Evolutionary conservation across 176 grass and related monocot genomes (phyloP).

Genomic region (Musa troglodytarum): DNA sequence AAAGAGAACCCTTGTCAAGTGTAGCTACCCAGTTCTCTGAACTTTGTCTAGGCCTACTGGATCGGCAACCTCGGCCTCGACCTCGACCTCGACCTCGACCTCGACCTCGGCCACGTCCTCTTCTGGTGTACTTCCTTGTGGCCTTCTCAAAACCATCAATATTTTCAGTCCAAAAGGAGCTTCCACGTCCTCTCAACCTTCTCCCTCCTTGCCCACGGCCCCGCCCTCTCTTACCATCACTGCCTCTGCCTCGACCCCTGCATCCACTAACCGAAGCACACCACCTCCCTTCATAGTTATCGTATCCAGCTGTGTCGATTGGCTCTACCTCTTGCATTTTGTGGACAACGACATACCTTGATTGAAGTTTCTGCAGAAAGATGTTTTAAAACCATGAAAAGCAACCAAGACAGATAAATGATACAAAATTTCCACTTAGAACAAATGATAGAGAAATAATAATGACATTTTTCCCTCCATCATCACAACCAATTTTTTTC

Average conservation of each 20-base stretch:
- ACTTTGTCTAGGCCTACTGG: conserved; percentile 60
- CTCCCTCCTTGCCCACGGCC: conserved; percentile 45
- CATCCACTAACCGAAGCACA: conserved; percentile 38
- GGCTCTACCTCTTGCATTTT: conserved; percentile 41
- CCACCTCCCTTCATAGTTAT: conserved; percentile 24
- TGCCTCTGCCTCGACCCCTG: conserved; percentile 63
- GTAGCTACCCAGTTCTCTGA: conserved; percentile 33
- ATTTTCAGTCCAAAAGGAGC: conserved; percentile 38
- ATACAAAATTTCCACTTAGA: not conserved
- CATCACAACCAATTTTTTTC: too few species aligned
- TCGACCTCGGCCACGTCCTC: conserved; percentile 51
- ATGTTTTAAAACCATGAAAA: not conserved
- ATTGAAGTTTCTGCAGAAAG: conserved; percentile 55
- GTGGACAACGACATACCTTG: conserved; percentile 43
- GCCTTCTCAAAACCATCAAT: conserved; percentile 26
- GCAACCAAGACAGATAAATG: not conserved
- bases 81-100: conserved; percentile 57
- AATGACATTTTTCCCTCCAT: not conserved
- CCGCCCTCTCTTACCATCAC: conserved; percentile 33
- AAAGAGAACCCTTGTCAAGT: conserved; percentile 51
- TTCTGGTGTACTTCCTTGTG: conserved; percentile 40
- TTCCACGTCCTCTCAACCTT: conserved; percentile 41
- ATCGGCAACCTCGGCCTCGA: conserved; percentile 48
- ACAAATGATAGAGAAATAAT: conserved; percentile 1
- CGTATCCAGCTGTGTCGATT: conserved; percentile 28